Evolutionary conservation across 1,139 yeast species (phyloP).

Genomic region (Lodderomyces jiufengensis): DNA sequence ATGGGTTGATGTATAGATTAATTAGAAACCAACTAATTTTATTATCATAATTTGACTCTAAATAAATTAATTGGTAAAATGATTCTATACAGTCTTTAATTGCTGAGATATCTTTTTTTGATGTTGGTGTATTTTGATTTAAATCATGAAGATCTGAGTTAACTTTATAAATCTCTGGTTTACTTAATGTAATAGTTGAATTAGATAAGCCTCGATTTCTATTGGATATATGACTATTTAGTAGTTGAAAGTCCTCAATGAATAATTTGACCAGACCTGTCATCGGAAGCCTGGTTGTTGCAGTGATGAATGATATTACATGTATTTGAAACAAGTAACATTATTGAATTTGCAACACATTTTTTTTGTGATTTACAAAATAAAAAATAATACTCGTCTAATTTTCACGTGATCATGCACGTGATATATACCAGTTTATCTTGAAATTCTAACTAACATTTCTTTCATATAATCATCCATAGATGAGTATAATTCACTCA

Average conservation of each 20-base stretch:
- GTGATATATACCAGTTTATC: too few species aligned
- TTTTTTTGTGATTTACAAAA: not conserved
- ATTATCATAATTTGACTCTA: slow-evolving; percentile 5
- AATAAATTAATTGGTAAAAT: not conserved
- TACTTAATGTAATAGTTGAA: not conserved
- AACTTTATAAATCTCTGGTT: not conserved
- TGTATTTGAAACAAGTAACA: slow-evolving; percentile 1
- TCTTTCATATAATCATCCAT: slow-evolving; percentile 36
- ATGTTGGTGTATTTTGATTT: not conserved
- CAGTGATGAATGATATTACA: not conserved
- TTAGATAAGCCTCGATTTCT: not conserved
- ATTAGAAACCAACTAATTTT: slow-evolving; percentile 8
- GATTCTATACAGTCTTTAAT: slow-evolving; percentile 1
- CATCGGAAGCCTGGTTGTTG: too few species aligned
- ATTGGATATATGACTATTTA: not conserved
- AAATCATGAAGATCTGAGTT: slow-evolving; percentile 2
- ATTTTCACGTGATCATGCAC: too few species aligned
- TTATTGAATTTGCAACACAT: not conserved
- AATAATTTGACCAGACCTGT: not conserved
- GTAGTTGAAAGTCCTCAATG: not conserved
- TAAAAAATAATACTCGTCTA: not conserved
- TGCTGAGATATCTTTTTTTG: not conserved
- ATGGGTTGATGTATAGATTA: slow-evolving; percentile 5
- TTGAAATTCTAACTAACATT: slow-evolving; percentile 15
- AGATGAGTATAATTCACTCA: slow-evolving; percentile 23